Conservation (phyloP, 2,329 filamentous ascomycete species). For the Thermoascus crustaceus region DNA sequence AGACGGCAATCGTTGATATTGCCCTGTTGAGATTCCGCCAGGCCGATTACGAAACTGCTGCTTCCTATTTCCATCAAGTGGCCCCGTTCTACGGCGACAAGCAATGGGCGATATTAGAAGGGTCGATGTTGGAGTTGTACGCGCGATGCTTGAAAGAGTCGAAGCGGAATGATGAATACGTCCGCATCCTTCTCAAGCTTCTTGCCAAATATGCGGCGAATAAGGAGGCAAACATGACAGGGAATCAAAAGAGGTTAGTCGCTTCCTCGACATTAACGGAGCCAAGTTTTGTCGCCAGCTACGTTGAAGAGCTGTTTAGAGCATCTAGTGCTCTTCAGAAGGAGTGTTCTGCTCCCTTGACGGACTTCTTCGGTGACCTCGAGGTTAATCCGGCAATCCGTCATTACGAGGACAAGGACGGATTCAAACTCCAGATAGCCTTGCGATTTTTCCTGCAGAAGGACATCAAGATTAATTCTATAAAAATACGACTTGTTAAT, state of each 20-base stretch:
- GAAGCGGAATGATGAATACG: conserved; percentile 68
- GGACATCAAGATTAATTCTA: conserved; percentile 56
- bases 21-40: conserved; percentile 74
- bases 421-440: conserved; percentile 61
- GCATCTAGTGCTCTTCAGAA: conserved; percentile 45
- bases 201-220: conserved; percentile 31
- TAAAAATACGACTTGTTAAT: conserved; percentile 56
- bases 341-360: conserved; percentile 60
- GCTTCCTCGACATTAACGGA: conserved; percentile 23
- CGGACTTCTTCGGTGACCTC: conserved; percentile 65
- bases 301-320: conserved; percentile 37
- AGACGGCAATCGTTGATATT: conserved; percentile 73
- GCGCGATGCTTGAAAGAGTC: conserved; percentile 72
- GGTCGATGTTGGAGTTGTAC: conserved; percentile 80
- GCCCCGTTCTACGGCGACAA: conserved; percentile 70
- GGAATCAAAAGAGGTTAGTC: conserved; percentile 22
- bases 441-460: conserved; percentile 67
- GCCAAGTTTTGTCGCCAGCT: conserved; percentile 23
- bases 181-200: conserved; percentile 65
- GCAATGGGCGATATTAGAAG: conserved; percentile 71
- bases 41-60: conserved; percentile 64
- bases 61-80: conserved; percentile 68
- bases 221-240: conserved; percentile 23
- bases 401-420: conserved; percentile 65
- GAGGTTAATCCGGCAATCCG: conserved; percentile 59